phyloP scores from a whole-genome alignment of 192 early-diverging fungal genomes.

The Backusella circina region DNA sequence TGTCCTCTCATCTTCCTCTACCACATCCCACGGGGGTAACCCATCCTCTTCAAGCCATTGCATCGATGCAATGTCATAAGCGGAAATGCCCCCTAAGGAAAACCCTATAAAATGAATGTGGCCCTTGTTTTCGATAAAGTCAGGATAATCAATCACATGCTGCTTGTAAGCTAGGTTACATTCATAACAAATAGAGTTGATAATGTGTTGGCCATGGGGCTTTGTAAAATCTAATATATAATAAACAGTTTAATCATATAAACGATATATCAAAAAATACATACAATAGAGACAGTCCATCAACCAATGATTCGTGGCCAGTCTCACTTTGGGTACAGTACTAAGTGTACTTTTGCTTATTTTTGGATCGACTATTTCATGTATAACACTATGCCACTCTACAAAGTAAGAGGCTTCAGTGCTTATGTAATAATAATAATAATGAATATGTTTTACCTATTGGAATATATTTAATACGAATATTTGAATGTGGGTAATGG shows the following conservation, averaged over 20 bases:
- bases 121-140: constrained; percentile 44
- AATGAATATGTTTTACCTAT: no score
- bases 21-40: constrained; percentile 14
- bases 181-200: constrained; percentile 49
- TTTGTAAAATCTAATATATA: constrained; percentile 36
- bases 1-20: not conserved
- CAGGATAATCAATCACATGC: constrained; percentile 46
- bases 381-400: constrained; percentile 44
- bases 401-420: no score
- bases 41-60: constrained; percentile 36
- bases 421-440: no score
- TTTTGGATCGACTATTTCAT: constrained; percentile 37
- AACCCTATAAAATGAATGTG: constrained; percentile 55
- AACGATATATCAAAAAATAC: not conserved
- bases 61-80: constrained; percentile 56
- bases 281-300: constrained; percentile 42
- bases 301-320: constrained; percentile 45
- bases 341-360: constrained; percentile 36
- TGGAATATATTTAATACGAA: constrained; percentile 24
- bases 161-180: constrained; percentile 48
- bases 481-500: constrained; percentile 2
- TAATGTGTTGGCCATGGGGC: constrained; percentile 49
- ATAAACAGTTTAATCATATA: no score
- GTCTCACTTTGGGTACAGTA: constrained; percentile 44
- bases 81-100: constrained; percentile 64